These are phyloP conservation scores for Escallonia herrerae DNA, from an alignment of 129 eudicot species.

Conservation along the genomic window DNA sequence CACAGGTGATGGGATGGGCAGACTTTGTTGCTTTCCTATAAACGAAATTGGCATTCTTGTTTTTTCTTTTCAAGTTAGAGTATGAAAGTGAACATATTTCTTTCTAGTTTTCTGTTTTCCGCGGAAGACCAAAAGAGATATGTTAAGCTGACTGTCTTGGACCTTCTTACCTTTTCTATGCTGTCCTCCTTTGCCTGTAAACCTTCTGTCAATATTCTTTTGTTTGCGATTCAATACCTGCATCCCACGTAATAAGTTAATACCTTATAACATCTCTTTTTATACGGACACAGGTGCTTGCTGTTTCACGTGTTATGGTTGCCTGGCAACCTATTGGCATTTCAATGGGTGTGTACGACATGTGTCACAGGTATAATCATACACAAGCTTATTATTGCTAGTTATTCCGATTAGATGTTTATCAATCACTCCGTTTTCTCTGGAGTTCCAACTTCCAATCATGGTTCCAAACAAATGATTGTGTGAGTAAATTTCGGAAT, in stretches of 20 bases:
- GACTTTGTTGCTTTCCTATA: too few species aligned
- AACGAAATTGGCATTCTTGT: too few species aligned
- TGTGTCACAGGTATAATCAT: constrained; percentile 81
- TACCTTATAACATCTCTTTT: not conserved
- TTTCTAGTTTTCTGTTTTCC: not conserved
- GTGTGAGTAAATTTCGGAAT: too few species aligned
- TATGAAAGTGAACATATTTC: not conserved
- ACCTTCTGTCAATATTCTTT: too few species aligned
- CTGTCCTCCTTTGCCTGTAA: too few species aligned
- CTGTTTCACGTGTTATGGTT: constrained; percentile 97
- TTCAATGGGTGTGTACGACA: constrained; percentile 96
- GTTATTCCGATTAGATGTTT: not conserved
- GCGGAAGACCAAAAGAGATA: too few species aligned
- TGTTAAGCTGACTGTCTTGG: too few species aligned
- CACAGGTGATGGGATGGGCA: too few species aligned
- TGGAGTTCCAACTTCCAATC: not conserved
- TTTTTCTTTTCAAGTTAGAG: too few species aligned
- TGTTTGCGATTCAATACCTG: too few species aligned
- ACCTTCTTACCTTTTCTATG: too few species aligned
- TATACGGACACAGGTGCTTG: constrained; percentile 70
- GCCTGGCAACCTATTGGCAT: constrained; percentile 99
- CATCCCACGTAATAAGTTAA: not conserved
- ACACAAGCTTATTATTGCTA: not conserved
- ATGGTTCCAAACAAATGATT: too few species aligned
- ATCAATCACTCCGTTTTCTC: not conserved